phyloP scores from a whole-genome alignment of 2,329 filamentous ascomycete species.

The Calonectria honghensis region DNA sequence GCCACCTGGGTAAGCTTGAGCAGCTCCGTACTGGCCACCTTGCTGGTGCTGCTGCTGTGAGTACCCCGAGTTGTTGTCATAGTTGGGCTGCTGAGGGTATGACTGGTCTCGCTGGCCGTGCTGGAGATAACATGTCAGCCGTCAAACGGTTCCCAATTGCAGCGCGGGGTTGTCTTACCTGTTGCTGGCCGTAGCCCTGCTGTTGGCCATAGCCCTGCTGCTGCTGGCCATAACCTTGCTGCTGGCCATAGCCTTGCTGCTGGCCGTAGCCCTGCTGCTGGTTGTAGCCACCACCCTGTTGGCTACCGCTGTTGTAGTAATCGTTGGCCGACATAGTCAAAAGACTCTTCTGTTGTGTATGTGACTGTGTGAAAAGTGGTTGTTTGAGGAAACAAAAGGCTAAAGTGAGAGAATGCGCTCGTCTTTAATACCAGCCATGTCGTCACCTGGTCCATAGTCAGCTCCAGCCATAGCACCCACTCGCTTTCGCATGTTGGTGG shows the following conservation, averaged over 20 bases:
- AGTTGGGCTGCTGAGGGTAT: constrained; percentile 46
- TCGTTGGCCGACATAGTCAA: constrained; percentile 52
- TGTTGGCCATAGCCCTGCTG: constrained; percentile 49
- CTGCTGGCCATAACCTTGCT: constrained; percentile 44
- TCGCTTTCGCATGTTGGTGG: constrained; percentile 28
- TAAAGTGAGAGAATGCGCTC: neutral
- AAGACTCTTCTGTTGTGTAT: neutral
- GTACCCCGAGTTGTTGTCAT: constrained; percentile 41
- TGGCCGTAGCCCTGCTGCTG: constrained; percentile 38
- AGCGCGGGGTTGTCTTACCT: constrained; percentile 20
- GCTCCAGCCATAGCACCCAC: neutral
- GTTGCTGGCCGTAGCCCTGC: constrained; percentile 32
- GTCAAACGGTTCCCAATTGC: neutral
- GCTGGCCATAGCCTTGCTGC: neutral
- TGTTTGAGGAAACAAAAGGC: neutral
- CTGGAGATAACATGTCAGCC: constrained; percentile 8
- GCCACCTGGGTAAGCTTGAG: constrained; percentile 41
- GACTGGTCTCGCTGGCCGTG: constrained; percentile 41
- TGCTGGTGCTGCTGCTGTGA: constrained; percentile 46
- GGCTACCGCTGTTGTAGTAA: constrained; percentile 47
- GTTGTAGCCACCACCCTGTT: constrained; percentile 33
- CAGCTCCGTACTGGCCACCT: constrained; percentile 43
- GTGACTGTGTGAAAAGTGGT: neutral
- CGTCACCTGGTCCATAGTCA: neutral
- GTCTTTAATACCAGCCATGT: constrained; percentile 30